Conservation (phyloP, 192 early-diverging fungal genomes). For the Linnemannia hyalina region DNA sequence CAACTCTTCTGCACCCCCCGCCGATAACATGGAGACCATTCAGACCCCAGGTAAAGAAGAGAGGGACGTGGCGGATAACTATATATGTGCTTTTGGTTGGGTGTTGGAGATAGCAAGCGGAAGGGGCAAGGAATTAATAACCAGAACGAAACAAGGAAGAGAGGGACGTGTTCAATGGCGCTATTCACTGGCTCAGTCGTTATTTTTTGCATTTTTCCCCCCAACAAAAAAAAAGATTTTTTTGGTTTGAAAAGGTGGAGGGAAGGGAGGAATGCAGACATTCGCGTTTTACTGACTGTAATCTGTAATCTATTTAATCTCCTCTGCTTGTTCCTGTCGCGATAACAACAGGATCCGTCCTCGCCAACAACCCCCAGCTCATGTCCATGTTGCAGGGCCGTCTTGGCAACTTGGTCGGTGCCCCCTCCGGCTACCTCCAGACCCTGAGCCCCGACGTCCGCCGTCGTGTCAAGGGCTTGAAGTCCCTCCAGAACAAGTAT, state of each 20-base stretch:
- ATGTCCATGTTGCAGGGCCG: slow-evolving; percentile 82
- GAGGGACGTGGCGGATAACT: background rate
- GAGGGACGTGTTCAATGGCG: background rate
- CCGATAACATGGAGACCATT: slow-evolving; percentile 46
- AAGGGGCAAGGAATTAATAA: background rate
- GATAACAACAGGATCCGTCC: slow-evolving; percentile 9
- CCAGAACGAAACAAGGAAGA: background rate
- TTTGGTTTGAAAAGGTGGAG: slow-evolving; percentile 3
- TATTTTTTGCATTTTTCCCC: slow-evolving; percentile 6
- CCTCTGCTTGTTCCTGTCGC: background rate
- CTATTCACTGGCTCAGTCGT: slow-evolving; percentile 3
- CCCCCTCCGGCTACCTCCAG: slow-evolving; percentile 79
- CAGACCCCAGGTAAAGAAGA: slow-evolving; percentile 50
- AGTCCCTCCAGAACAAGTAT: slow-evolving; percentile 91
- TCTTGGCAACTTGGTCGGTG: slow-evolving; percentile 84
- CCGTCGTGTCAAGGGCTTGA: slow-evolving; percentile 88
- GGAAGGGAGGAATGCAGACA: background rate
- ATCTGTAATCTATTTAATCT: slow-evolving; percentile 3
- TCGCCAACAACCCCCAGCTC: slow-evolving; percentile 72
- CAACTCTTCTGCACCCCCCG: slow-evolving; percentile 37
- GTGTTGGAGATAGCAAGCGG: background rate
- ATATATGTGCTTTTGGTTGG: slow-evolving; percentile 4
- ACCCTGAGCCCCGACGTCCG: slow-evolving; percentile 83
- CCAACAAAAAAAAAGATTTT: slow-evolving; percentile 17
- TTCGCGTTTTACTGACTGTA: background rate